Evolutionary conservation across 306 rosid genomes (phyloP), one percentile per base, ranked within the genome.

Genomic region (Lathyrus tuberosus): DNA sequence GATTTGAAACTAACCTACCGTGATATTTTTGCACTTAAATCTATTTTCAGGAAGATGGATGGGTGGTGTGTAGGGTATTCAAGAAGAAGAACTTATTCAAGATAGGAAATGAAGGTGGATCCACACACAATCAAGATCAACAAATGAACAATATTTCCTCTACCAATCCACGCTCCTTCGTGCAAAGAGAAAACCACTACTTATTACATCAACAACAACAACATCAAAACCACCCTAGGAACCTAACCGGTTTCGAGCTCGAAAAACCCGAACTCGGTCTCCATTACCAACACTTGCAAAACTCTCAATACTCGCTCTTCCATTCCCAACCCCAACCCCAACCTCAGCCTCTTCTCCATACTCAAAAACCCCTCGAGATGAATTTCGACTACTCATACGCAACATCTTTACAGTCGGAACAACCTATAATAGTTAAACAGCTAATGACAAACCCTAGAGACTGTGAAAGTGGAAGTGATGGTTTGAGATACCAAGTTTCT

Each of bases 41-140:
- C 38, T 33, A 26, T 71, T 60, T 78, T 76, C n/a, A 92, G 97
- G 97, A 93, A 72, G 98, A 94, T 24, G 97, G 98, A 0, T 94
- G 97, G 98, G 98, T 94, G 57, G 86, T 94, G 14, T 94, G 98
- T 48, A 80, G 97, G 75, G 98, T 94, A 16, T 94, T 94, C 83
- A 90, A 94, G 87, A 94, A 94, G 90, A 94, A 94, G 76, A 87
- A 90, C 53, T 58, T 94, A 24, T 94, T 90, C 92, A 94, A 94
- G 78, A 83, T 88, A 9, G 84, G 77, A 5, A 83, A 66, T 61
- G 93, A 84, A 69, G 87, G 87, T 37, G 80, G 73, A 26, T 67
- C 84, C 6, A 76, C 75, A 61, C 85, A 86, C 58, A 83, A 81
- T 71, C 67, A 83, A 20, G 86, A 87, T 11, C 97, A 79, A 37